phyloP scores from a whole-genome alignment of 2,329 filamentous ascomycete species.

The Mycosphaerelloides madeirae region DNA sequence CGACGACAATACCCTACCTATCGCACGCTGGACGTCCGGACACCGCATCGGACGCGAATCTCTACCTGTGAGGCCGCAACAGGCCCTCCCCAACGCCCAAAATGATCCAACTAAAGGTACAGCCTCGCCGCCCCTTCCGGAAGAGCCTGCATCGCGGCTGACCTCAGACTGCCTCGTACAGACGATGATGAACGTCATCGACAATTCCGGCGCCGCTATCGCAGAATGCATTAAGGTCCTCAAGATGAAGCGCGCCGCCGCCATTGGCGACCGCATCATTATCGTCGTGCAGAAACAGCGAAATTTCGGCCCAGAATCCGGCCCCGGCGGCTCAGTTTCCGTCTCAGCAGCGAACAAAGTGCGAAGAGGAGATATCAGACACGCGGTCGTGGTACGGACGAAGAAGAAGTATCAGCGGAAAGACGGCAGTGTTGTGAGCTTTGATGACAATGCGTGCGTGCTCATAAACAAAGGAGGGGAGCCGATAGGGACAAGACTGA shows the following conservation, averaged over 20 bases:
- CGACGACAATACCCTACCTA: too few species aligned
- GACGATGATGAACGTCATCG: conserved; percentile 99
- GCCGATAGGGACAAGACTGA: conserved; percentile 87
- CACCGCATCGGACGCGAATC: too few species aligned
- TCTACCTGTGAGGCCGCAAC: neutral
- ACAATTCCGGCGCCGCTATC: conserved; percentile 96
- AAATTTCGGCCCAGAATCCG: conserved; percentile 65
- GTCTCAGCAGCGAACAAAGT: conserved; percentile 82
- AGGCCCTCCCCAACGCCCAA: conserved; percentile 34
- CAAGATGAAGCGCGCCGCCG: conserved; percentile 81
- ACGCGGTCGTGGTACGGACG: conserved; percentile 91
- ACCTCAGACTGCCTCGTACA: conserved; percentile 37
- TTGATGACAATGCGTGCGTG: conserved; percentile 98
- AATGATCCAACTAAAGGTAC: conserved; percentile 66
- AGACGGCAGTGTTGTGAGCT: conserved; percentile 85
- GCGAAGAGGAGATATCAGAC: conserved; percentile 89
- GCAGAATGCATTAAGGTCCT: conserved; percentile 95
- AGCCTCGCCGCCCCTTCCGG: neutral
- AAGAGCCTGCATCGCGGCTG: neutral
- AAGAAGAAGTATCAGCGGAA: conserved; percentile 78
- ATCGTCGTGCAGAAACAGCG: conserved; percentile 97
- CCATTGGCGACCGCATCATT: conserved; percentile 93
- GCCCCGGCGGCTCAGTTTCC: conserved; percentile 66
- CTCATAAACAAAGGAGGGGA: conserved; percentile 95
- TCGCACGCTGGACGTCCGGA: too few species aligned